Percentiles rank a stretch among this genome's conserved stretches.
Evolutionary conservation across 108 stramenopile genomes (phyloP).

Genomic region (Skeletonema costatum): DNA sequence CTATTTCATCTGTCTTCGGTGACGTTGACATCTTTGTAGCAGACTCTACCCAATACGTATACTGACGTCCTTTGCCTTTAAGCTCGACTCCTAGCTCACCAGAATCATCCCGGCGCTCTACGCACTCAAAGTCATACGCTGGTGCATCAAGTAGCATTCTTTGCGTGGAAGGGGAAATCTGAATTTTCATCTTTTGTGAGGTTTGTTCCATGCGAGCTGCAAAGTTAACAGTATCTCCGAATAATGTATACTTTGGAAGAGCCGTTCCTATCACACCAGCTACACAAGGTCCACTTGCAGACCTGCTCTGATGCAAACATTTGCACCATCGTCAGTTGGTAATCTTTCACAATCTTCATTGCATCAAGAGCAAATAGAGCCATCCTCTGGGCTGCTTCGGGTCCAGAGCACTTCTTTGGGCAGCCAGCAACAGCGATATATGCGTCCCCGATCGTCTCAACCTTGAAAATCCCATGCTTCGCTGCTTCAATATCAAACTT

Average conservation of each 20-base stretch:
- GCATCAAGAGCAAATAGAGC: conserved; percentile 51
- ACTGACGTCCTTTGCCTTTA: conserved; percentile 47
- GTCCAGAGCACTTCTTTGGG: conserved; percentile 26
- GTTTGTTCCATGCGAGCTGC: conserved; percentile 68
- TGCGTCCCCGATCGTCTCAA: conserved; percentile 68
- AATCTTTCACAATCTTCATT: conserved; percentile 21
- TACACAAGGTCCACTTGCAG: conserved; percentile 48
- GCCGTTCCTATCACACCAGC: conserved; percentile 57
- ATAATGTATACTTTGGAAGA: conserved; percentile 54
- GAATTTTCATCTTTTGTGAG: conserved; percentile 32
- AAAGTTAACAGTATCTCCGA: conserved; percentile 65
- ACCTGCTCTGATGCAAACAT: conserved; percentile 48
- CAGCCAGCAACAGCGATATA: conserved; percentile 43
- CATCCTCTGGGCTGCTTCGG: conserved; percentile 43
- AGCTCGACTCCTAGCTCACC: conserved; percentile 39
- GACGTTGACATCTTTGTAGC: conserved; percentile 13
- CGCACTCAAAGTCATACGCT: conserved; percentile 24
- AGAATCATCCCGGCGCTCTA: conserved; percentile 27
- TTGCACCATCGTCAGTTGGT: conserved; percentile 22
- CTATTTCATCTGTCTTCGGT: no score
- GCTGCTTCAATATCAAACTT: conserved; percentile 38
- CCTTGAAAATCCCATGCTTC: conserved; percentile 49
- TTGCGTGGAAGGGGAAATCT: conserved; percentile 28
- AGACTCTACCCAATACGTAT: conserved; percentile 40
- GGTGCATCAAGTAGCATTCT: conserved; percentile 43